These are phyloP conservation scores for Blumeria graminis DNA, from an alignment of 2,329 filamentous ascomycete species.

Conservation along the genomic window DNA sequence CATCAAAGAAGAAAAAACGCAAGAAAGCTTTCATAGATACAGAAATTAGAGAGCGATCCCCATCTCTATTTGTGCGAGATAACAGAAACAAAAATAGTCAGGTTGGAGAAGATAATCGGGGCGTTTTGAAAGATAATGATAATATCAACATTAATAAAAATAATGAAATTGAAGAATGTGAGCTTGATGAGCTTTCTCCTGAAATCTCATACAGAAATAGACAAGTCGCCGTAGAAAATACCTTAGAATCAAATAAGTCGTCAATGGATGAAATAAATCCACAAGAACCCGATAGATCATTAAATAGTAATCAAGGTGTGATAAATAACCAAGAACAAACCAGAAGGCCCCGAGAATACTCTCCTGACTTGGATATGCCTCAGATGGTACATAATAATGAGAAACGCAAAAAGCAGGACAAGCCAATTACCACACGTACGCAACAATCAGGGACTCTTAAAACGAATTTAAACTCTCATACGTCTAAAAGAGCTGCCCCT, in stretches of 20 bases:
- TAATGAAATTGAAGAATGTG: conserved; percentile 4
- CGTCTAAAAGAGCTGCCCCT: conserved; percentile 6
- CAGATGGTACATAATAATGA: conserved; percentile 9
- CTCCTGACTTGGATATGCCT: conserved; percentile 20
- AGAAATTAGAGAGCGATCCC: conserved; percentile 1
- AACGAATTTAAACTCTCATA: conserved; percentile 7
- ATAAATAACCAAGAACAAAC: conserved; percentile 18
- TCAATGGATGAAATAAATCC: background rate
- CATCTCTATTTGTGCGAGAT: background rate
- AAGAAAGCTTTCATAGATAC: conserved; percentile 1
- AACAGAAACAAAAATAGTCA: background rate
- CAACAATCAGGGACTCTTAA: conserved; percentile 9
- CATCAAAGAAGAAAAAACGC: conserved; percentile 9
- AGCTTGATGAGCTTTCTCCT: conserved; percentile 15
- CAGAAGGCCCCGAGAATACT: conserved; percentile 9
- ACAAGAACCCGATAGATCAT: conserved; percentile 13
- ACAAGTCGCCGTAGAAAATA: background rate
- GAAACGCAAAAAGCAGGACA: conserved; percentile 4
- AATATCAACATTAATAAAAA: background rate
- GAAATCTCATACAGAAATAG: background rate
- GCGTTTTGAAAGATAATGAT: background rate
- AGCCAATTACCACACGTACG: conserved; percentile 7
- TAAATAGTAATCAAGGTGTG: conserved; percentile 15
- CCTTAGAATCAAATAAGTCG: background rate
- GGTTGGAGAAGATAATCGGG: too few relatives aligned